Conservation (phyloP, 257 asterid genomes). For the Solanum virginianum region DNA sequence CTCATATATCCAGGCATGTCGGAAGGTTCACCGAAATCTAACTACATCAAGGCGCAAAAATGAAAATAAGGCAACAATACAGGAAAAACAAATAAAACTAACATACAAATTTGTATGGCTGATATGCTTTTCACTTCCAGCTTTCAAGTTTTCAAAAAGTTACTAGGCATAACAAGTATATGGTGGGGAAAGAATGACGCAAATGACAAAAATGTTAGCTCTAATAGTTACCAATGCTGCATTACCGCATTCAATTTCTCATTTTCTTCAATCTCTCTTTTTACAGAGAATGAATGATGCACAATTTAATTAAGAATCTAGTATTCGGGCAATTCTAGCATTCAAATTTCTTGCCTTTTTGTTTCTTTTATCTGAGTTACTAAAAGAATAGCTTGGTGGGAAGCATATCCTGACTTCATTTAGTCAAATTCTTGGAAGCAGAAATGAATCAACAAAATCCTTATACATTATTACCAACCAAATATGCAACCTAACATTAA, state of each 20-base stretch:
- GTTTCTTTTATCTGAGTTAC: neutral
- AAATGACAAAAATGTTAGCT: neutral
- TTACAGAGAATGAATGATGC: neutral
- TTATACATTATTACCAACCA: too few species aligned
- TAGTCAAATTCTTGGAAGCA: neutral
- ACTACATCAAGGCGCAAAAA: neutral
- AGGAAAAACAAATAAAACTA: neutral
- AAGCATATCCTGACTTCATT: neutral
- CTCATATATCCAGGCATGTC: neutral
- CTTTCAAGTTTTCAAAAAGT: neutral
- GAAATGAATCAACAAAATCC: neutral
- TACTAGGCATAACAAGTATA: neutral
- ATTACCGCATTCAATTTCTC: neutral
- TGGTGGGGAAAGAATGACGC: neutral
- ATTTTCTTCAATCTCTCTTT: neutral
- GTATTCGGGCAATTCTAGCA: neutral
- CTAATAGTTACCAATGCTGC: neutral
- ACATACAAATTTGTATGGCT: neutral
- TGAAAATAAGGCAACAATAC: neutral
- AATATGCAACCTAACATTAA: too few species aligned
- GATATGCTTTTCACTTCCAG: neutral
- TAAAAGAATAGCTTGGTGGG: neutral
- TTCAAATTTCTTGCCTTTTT: neutral
- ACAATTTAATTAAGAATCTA: neutral
- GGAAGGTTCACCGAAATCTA: neutral